Base-by-base conservation (phyloP, 2,329 filamentous ascomycete species). In the Orbilia quercus region DNA sequence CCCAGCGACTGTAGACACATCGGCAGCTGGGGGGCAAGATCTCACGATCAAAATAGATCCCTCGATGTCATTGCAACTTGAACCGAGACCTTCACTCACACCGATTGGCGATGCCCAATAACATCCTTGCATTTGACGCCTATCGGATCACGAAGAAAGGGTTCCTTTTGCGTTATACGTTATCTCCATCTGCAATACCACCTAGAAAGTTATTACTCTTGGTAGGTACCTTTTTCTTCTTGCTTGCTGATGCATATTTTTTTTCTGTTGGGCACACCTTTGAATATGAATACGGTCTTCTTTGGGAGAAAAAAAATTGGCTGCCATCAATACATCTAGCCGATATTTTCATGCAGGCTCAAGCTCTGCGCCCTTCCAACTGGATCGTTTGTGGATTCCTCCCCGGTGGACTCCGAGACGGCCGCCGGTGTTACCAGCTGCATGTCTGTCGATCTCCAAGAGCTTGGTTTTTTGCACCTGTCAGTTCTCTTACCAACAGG, bases 121-220 rank as follows among this genome's bases (percentile, higher is more conserved):
- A 54, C 40, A 62, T 38, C 45, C 60, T 40, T 50, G 69, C 69
- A 51, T 73, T 73, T 73, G 23, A 73, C 69, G 69, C 69, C 69
- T 73, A 66, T 66, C 54, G 60, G 60, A 66, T 73, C 69, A 64
- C 69, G 60, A 28, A 59, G 65, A 48, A 66, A 47, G 36, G 38
- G 51, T 73, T 66, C 69, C 58, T 65, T n/a, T 60, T 63, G 67
- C 67, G 67, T 72, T 72, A 53, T 63, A 58, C 67, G 67, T 72
- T 72, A 53, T 72, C 60, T 60, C 54, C 53, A 48, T 40, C 69
- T 73, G 69, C 69, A 73, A 73, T 66, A 66, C 69, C 31, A 72
- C 66, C 38, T 63, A 51, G n/a, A n/a, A 64, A 42, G 42, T 45
- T 51, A 51, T 51, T 45, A 9, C 28, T 64, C 50, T 54, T 47